phyloP scores from a whole-genome alignment of 805 yeast genomes.

The Saturnispora zaruensis region DNA sequence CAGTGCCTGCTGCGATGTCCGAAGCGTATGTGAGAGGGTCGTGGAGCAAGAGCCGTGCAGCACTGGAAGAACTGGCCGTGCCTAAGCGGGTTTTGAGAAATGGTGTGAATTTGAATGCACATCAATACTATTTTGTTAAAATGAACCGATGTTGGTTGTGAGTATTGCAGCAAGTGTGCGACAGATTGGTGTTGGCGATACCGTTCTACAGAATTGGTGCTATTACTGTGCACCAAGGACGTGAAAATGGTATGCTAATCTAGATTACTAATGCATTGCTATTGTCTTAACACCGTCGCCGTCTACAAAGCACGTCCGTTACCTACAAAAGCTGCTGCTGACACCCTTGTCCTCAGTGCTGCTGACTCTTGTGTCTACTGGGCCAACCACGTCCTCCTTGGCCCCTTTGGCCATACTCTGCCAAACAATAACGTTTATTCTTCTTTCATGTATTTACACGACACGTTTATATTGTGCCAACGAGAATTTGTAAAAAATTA shows the following conservation, averaged over 20 bases:
- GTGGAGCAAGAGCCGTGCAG: neutral
- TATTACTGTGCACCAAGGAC: no score
- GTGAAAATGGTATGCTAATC: neutral
- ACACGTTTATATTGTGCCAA: neutral
- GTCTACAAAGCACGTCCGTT: no score
- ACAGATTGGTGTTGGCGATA: no score
- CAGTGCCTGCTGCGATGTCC: constrained; percentile 23
- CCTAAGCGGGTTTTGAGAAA: neutral
- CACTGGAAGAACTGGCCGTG: neutral
- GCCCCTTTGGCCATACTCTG: neutral
- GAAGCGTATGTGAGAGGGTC: neutral
- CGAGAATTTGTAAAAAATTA: neutral
- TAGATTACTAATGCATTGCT: neutral
- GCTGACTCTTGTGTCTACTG: no score
- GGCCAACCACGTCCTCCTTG: no score
- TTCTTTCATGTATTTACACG: neutral
- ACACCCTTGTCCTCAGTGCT: no score
- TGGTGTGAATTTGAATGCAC: neutral
- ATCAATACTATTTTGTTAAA: neutral
- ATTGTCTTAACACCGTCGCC: neutral
- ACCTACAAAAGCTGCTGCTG: no score
- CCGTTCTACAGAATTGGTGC: no score
- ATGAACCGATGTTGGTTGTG: neutral
- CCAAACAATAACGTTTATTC: neutral
- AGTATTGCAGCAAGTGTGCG: no score